A percentile compares a stretch with the other conserved stretches of the same genome.
phyloP scores from a whole-genome alignment of 352 stramenopile species.

The Globisporangium solare region DNA sequence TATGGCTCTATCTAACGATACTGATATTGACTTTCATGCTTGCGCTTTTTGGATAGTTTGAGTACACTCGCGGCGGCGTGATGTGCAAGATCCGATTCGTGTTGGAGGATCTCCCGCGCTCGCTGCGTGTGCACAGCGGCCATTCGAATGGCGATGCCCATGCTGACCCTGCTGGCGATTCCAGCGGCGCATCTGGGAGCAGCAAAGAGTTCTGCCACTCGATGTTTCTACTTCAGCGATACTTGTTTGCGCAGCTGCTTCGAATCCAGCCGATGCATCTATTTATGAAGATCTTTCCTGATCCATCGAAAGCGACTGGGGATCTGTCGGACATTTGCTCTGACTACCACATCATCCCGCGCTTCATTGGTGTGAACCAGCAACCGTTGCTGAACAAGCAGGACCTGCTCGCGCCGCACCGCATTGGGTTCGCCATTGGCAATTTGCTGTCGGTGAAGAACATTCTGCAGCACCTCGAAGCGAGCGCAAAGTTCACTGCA shows the following conservation, averaged over 20 bases:
- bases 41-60: conserved; percentile 42
- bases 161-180: conserved; percentile 3
- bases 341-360: conserved; percentile 77
- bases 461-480: conserved; percentile 63
- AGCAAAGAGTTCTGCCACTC: conserved; percentile 39
- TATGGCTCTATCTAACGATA: no score
- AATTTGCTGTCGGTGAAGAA: conserved; percentile 57
- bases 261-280: conserved; percentile 69
- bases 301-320: conserved; percentile 45
- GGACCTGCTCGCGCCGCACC: conserved; percentile 61
- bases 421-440: conserved; percentile 76
- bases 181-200: conserved; percentile 18
- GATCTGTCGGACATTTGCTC: conserved; percentile 56
- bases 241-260: conserved; percentile 71
- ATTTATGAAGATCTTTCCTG: conserved; percentile 58
- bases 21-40: neutral
- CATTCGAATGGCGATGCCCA: conserved; percentile 6
- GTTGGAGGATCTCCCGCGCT: conserved; percentile 33
- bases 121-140: neutral
- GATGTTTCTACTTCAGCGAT: conserved; percentile 66
- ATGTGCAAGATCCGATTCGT: conserved; percentile 78
- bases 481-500: conserved; percentile 43
- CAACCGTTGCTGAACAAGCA: conserved; percentile 52
- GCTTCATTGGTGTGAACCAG: conserved; percentile 74
- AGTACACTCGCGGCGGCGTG: conserved; percentile 72